These are phyloP conservation scores for Quercus robur DNA, from an alignment of 306 rosid genomes.

Conservation along the genomic window DNA sequence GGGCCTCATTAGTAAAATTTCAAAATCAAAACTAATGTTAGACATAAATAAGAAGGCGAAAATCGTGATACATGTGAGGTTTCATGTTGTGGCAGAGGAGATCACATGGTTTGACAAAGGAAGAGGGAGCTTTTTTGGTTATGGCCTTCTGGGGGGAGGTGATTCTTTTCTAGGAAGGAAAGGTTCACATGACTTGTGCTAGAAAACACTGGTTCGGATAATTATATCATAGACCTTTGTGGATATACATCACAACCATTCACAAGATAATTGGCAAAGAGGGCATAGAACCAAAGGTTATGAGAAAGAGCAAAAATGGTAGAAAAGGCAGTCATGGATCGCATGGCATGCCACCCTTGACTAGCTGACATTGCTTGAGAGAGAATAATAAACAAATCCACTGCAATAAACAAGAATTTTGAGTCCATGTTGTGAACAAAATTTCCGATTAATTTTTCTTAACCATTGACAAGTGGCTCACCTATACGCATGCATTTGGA, in stretches of 20 bases:
- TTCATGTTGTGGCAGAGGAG: no score
- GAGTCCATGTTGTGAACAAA: no score
- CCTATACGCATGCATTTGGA: no score
- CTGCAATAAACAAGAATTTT: no score
- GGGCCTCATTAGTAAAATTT: no score
- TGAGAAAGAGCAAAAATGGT: neutral
- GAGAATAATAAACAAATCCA: no score
- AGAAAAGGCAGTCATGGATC: neutral
- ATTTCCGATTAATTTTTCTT: no score
- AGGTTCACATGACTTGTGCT: conserved; percentile 32
- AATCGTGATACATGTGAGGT: no score
- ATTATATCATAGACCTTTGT: neutral
- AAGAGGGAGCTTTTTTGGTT: neutral
- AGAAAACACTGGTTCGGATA: neutral
- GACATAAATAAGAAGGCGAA: no score
- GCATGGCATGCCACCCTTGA: neutral
- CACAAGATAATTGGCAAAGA: neutral
- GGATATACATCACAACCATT: neutral
- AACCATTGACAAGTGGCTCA: no score
- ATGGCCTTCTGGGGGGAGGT: neutral
- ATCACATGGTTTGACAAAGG: neutral
- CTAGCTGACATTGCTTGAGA: neutral
- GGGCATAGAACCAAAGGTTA: neutral
- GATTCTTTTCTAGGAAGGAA: conserved; percentile 12
- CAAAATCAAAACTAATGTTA: no score